A percentile compares a stretch with the other conserved stretches of the same genome.
These are phyloP conservation scores for Solanum sejunctum DNA, from an alignment of 257 asterid species.

Conservation along the genomic window DNA sequence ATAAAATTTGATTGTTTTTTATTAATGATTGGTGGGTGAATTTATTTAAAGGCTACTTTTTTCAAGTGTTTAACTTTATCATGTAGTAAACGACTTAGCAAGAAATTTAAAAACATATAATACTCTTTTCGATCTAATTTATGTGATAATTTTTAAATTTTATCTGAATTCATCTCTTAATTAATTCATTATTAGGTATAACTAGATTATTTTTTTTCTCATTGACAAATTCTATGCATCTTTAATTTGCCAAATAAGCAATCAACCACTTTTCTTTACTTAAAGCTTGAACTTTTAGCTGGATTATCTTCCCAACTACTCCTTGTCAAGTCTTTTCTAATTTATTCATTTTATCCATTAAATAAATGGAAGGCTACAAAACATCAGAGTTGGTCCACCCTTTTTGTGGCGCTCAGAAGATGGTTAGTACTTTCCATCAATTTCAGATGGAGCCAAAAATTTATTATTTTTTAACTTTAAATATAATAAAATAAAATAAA, in stretches of 20 bases:
- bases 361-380: not conserved
- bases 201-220: not conserved
- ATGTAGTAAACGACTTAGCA: no score
- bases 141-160: no score
- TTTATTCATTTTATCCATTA: not conserved
- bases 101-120: no score
- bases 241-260: not conserved
- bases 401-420: not conserved
- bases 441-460: no score
- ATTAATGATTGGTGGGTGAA: not conserved
- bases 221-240: not conserved
- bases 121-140: no score
- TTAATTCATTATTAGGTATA: no score
- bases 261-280: not conserved
- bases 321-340: not conserved
- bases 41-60: not conserved
- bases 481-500: no score
- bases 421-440: not conserved
- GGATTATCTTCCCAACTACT: not conserved
- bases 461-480: no score
- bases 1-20: not conserved
- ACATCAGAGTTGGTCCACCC: not conserved
- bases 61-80: no score
- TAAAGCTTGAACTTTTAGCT: not conserved
- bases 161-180: no score